Conservation (phyloP, 202 grass and related monocot genomes). For the Cymbopogon flexuosus region DNA sequence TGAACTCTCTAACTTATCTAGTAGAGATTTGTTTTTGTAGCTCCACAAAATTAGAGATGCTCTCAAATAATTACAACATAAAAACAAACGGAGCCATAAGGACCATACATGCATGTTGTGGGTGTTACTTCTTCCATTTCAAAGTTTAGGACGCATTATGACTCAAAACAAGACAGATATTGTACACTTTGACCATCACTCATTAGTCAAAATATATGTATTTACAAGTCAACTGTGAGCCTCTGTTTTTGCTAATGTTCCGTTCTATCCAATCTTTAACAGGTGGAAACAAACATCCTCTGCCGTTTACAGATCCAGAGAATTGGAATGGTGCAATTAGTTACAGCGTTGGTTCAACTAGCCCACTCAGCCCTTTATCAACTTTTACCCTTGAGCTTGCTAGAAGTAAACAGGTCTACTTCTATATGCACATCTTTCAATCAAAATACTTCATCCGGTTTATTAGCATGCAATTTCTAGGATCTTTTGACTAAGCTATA, state of each 20-base stretch:
- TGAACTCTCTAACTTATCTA: background rate
- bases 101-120: too few species aligned
- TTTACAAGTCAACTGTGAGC: background rate
- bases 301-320: constrained; percentile 54
- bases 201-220: too few species aligned
- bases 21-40: background rate
- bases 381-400: constrained; percentile 79
- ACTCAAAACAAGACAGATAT: too few species aligned
- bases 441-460: background rate
- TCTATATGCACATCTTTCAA: background rate
- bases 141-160: too few species aligned
- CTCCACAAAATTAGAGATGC: background rate
- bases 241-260: background rate
- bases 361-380: constrained; percentile 83
- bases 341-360: constrained; percentile 68
- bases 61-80: background rate
- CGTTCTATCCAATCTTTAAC: constrained; percentile 2
- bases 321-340: constrained; percentile 86
- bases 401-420: constrained; percentile 60
- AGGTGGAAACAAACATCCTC: constrained; percentile 49
- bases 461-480: constrained; percentile 8
- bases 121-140: too few species aligned
- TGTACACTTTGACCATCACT: too few species aligned
- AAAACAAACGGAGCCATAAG: background rate
- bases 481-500: background rate